These are phyloP conservation scores for Cordyceps tenuipes DNA, from an alignment of 2,329 filamentous ascomycete genomes.

Conservation along the genomic window DNA sequence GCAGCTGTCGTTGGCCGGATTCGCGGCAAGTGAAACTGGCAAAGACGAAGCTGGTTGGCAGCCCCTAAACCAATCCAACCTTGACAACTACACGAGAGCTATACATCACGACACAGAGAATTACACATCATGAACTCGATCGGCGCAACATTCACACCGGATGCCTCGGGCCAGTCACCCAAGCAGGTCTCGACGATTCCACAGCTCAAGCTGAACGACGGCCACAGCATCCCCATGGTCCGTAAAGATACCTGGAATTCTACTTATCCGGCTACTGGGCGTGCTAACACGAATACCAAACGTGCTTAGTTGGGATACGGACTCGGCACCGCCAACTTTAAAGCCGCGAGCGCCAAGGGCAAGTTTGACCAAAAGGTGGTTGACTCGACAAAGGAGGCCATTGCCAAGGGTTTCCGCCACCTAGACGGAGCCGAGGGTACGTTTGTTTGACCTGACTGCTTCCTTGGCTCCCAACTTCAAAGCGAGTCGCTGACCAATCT, in stretches of 20 bases:
- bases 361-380: constrained; percentile 47
- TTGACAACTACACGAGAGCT: background rate
- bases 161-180: constrained; percentile 30
- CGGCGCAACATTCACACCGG: constrained; percentile 29
- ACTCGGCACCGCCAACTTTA: constrained; percentile 60
- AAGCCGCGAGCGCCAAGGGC: constrained; percentile 33
- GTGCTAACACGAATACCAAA: background rate
- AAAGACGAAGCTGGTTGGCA: no score
- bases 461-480: background rate
- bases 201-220: constrained; percentile 63
- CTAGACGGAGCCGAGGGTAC: constrained; percentile 65
- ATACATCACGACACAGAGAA: background rate
- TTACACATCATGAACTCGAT: constrained; percentile 33
- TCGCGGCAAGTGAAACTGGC: background rate
- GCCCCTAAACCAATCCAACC: no score
- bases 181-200: constrained; percentile 41
- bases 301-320: constrained; percentile 57
- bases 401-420: constrained; percentile 62
- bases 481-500: background rate
- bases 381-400: constrained; percentile 48
- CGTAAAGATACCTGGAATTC: background rate
- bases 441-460: background rate
- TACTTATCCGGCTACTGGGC: constrained; percentile 11
- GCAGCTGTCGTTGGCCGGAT: background rate
- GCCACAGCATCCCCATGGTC: constrained; percentile 63